phyloP scores from a whole-genome alignment of 2,329 filamentous ascomycete genomes.

The Claviceps cyperi region DNA sequence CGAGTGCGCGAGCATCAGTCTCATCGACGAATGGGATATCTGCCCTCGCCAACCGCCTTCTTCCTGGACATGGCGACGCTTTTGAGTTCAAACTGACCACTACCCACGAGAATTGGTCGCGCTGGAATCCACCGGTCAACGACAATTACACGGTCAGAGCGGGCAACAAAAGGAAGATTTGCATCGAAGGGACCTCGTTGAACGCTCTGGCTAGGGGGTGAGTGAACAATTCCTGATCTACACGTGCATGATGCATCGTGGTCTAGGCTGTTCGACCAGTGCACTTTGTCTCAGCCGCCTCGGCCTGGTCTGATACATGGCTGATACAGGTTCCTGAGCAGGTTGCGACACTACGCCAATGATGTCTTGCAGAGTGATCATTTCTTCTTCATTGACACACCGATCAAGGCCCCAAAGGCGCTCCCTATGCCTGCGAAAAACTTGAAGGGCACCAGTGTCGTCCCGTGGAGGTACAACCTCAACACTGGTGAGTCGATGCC shows the following conservation, averaged over 20 bases:
- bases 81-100: slow-evolving; percentile 9
- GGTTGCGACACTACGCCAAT: slow-evolving; percentile 10
- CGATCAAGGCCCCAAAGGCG: not conserved
- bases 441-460: slow-evolving; percentile 8
- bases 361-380: slow-evolving; percentile 9
- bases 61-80: slow-evolving; percentile 5
- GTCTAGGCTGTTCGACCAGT: not conserved
- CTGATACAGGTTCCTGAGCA: not conserved
- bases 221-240: not conserved
- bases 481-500: slow-evolving; percentile 25
- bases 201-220: slow-evolving; percentile 12
- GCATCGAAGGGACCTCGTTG: slow-evolving; percentile 9
- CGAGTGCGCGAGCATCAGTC: not conserved
- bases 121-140: slow-evolving; percentile 9
- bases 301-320: not conserved
- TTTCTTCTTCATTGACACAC: slow-evolving; percentile 8
- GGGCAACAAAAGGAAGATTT: slow-evolving; percentile 7
- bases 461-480: slow-evolving; percentile 27
- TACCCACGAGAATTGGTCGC: slow-evolving; percentile 8
- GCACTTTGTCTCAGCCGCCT: not conserved
- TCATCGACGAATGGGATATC: slow-evolving; percentile 7
- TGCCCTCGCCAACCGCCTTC: slow-evolving; percentile 8
- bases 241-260: not conserved
- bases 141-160: slow-evolving; percentile 10
- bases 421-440: slow-evolving; percentile 4